Base-by-base conservation (phyloP, 2,329 filamentous ascomycete species). In the Aspergillus puulaauensis region DNA sequence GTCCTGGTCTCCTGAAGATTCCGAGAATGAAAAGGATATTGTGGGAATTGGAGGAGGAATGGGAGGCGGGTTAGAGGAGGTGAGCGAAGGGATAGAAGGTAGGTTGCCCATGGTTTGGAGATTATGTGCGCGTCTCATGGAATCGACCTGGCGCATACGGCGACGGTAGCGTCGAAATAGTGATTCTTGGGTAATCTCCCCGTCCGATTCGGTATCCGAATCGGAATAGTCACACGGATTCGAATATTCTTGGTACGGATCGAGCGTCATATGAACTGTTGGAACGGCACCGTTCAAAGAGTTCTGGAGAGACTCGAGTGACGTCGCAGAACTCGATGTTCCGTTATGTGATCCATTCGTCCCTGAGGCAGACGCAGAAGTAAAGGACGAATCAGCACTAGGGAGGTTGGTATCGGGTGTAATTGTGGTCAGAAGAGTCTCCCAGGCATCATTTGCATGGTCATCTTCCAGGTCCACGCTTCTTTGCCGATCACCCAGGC, bases 321-420 rank as follows among this genome's bases (percentile, higher is more conserved):
- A 77, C 4, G 76, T 77, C 3, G 68, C 61, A 14, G 69, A 64
- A 21, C 75, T 77, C 14, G 67, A 61, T 6, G 59, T 59, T 23
- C 59, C 60, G 45, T 62, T 67, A 19, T 66, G 67, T 12, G 68
- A 64, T 1, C 63, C 59, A 46, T 70, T 67, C 3, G 67, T 66
- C 8, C 67, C 65, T 23, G 70, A 66, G 23, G 71, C 68, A 15
- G 70, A 67, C 9, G 66, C 68, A 2, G 90, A 93, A 0, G 87
- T 84, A 71, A 96, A 96, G 0, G 92, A 96, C 1, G 91, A 93
- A 31, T 90, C 86, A 2, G 86, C 84, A 65, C 90, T 96, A 0
- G 92, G 91, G 3, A 90, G 83, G 60, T 90, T 88, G 15, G 89
- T 86, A 71, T 96, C 92, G 0, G 91, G 90, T 0, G 90, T 88